These are phyloP conservation scores for Collybiopsis luxurians DNA, from an alignment of 768 basidiomycete species.

Conservation along the genomic window DNA sequence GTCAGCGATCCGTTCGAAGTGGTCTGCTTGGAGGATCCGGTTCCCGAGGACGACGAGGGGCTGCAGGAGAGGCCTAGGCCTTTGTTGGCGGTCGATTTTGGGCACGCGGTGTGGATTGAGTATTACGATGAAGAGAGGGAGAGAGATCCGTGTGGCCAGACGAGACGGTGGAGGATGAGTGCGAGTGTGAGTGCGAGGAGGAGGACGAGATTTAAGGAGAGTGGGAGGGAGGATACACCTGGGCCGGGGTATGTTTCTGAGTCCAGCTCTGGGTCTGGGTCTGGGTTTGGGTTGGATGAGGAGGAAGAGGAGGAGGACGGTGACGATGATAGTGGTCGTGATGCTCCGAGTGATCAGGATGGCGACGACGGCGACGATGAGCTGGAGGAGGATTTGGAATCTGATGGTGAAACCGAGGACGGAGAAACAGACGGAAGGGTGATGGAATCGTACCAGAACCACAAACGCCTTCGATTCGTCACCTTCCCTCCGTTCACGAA, in stretches of 20 bases:
- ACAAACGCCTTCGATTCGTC: constrained; percentile 64
- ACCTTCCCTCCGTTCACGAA: constrained; percentile 60
- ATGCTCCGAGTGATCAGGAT: not conserved
- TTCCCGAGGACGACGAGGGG: constrained; percentile 34
- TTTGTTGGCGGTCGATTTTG: constrained; percentile 82
- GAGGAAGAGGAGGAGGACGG: not conserved
- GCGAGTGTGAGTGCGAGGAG: no score
- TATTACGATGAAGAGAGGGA: constrained; percentile 34
- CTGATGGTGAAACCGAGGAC: constrained; percentile 16
- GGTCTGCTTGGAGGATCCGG: constrained; percentile 56
- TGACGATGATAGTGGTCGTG: constrained; percentile 13
- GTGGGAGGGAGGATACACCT: no score
- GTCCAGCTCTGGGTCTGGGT: no score
- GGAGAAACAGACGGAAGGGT: not conserved
- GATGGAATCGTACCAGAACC: constrained; percentile 23
- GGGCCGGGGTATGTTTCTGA: no score
- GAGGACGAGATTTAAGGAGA: no score
- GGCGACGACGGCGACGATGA: constrained; percentile 15
- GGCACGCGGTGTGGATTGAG: constrained; percentile 84
- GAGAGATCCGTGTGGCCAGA: constrained; percentile 16
- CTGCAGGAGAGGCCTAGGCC: constrained; percentile 54
- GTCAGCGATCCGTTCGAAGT: constrained; percentile 71
- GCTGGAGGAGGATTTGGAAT: constrained; percentile 17
- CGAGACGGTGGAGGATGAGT: not conserved
- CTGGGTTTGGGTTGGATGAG: not conserved